These are phyloP conservation scores for Colletotrichum phormii DNA, from an alignment of 2,329 filamentous ascomycete genomes.

Conservation along the genomic window DNA sequence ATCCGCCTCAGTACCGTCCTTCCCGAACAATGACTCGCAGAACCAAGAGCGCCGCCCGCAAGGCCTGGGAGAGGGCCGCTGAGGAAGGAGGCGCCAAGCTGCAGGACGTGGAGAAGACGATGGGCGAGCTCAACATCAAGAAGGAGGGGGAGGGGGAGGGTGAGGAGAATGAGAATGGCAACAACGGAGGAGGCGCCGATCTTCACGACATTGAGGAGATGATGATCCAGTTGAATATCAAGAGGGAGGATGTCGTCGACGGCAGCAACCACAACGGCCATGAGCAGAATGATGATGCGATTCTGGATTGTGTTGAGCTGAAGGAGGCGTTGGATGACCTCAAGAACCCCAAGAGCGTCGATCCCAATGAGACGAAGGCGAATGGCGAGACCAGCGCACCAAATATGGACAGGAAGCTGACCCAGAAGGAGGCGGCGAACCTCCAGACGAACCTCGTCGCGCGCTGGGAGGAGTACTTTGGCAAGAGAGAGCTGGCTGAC, in stretches of 20 bases:
- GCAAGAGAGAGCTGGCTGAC: slow-evolving; percentile 48
- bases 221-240: not conserved
- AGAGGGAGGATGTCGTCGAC: not conserved
- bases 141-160: not conserved
- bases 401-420: slow-evolving; percentile 15
- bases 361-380: not conserved
- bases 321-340: not conserved
- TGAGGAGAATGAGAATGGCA: not conserved
- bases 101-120: not conserved
- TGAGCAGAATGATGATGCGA: not conserved
- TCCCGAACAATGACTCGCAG: not conserved
- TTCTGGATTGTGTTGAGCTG: not conserved
- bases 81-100: not conserved
- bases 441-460: not conserved
- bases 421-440: not conserved
- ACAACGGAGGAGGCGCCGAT: not conserved
- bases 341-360: not conserved
- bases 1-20: not conserved
- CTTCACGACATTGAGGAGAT: not conserved
- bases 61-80: not conserved
- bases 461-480: slow-evolving; percentile 47
- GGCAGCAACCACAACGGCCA: not conserved
- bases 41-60: not conserved
- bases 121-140: not conserved
- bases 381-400: not conserved